A percentile compares a stretch with the other conserved stretches of the same genome.
Evolutionary conservation across 2,329 filamentous ascomycete species (phyloP).

Genomic region (Fusarium tanahbumbuense): DNA sequence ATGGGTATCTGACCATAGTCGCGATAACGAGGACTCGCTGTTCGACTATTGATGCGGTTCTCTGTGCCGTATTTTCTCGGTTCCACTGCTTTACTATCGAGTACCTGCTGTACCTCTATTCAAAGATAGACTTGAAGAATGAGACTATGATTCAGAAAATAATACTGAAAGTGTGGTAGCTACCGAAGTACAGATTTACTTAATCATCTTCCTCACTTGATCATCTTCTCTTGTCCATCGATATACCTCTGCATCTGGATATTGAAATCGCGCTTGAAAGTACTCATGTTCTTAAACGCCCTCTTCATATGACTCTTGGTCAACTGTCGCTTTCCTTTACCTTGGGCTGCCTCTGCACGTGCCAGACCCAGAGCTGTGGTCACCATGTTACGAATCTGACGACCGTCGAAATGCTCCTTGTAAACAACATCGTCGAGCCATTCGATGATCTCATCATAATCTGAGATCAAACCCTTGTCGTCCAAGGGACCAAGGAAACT

Average conservation of each 20-base stretch:
- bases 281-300: neutral
- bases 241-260: neutral
- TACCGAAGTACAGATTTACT: no score
- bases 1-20: neutral
- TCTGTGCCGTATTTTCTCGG: neutral
- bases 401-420: no score
- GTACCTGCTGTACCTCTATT: no score
- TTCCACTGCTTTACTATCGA: no score
- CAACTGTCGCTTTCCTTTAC: accelerated
- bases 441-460: accelerated
- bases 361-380: accelerated
- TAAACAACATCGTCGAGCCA: no score
- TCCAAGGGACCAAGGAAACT: no score
- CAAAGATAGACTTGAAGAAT: accelerated
- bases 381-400: no score
- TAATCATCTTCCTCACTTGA: no score
- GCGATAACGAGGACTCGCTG: neutral
- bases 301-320: no score
- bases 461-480: accelerated
- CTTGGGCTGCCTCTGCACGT: accelerated
- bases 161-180: no score
- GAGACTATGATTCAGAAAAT: no score
- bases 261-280: accelerated
- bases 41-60: neutral
- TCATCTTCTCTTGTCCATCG: neutral